Evolutionary conservation across 2,329 filamentous ascomycete species (phyloP).

Genomic region (Curvularia sp.): DNA sequence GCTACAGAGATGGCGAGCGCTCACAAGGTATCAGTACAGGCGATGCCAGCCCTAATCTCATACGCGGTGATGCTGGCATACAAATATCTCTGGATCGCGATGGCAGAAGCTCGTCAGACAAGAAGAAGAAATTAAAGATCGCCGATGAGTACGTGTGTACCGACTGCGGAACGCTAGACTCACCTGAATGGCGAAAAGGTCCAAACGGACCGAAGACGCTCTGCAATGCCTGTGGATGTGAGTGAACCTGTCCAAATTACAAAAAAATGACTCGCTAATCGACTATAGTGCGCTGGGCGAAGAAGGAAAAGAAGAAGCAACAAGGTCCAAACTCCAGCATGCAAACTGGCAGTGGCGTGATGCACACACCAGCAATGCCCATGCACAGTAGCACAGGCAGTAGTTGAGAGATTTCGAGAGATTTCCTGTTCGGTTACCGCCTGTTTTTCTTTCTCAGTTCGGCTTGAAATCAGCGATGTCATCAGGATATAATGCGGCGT

Average conservation of each 20-base stretch:
- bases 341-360: constrained; percentile 20
- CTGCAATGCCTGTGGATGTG: constrained; percentile 92
- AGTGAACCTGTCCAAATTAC: constrained; percentile 41
- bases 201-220: constrained; percentile 92
- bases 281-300: constrained; percentile 63
- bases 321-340: constrained; percentile 31
- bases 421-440: neutral
- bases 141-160: constrained; percentile 91
- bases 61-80: constrained; percentile 86
- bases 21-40: constrained; percentile 89
- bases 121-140: constrained; percentile 83
- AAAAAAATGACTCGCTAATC: constrained; percentile 22
- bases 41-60: constrained; percentile 77
- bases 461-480: constrained; percentile 1
- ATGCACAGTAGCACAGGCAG: constrained; percentile 45
- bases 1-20: constrained; percentile 87
- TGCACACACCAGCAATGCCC: constrained; percentile 34
- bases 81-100: constrained; percentile 83
- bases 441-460: neutral
- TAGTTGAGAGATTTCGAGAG: constrained; percentile 29
- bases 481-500: constrained; percentile 1
- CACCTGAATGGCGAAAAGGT: constrained; percentile 94
- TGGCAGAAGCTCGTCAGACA: constrained; percentile 71
- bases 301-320: constrained; percentile 77
- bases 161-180: constrained; percentile 93